Base-by-base conservation (phyloP, 306 rosid species). In the Vigna nakashimae region DNA sequence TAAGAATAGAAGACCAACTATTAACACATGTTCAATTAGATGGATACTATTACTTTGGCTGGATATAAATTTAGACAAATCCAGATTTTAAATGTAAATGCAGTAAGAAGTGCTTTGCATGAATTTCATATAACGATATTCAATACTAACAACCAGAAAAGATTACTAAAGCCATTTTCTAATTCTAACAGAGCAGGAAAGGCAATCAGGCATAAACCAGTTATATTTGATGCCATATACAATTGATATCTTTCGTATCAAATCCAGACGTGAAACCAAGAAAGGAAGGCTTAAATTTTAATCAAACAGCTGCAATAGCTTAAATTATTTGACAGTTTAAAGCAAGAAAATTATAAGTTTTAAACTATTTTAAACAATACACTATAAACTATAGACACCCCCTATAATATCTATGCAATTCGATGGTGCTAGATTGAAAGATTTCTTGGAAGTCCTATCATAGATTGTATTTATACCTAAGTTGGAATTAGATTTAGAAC, bases 1-100 rank as follows among this genome's bases (percentile, higher is more conserved):
- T 46, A 46, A 67, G 67, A 66, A 51, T 57, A 59, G 32, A 65
- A 79, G 56, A 74, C 17, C 42, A 65, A 73, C 34, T 74, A 57
- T 4, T 64, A 42, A 20, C 55, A 65, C 34, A 80, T 48, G 14
- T 43, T 53, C 20, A 46, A 42, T 40, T 69, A 59, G 13, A 62
- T 22, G 38, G 32, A 10, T 42, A 53, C 46, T 34, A 64, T 20
- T 43, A 43, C 40, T 76, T 63, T 55, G 15, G 42, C 48, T 12
- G 28, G 57, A 65, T 55, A 71, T 53, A 69, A 51, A 52, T 50
- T 69, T n/a, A 63, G 67, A 63, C 16, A 63, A 51, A 49, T 12
- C 64, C 62, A 71, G 4, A 32, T 14, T 20, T 34, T 51, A 42
- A 65, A 59, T 24, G 36, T 20, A 59, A 74, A 50, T 16, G 46